Conservation (phyloP, 2,329 filamentous ascomycete genomes). For the Colletotrichum eleusines region DNA sequence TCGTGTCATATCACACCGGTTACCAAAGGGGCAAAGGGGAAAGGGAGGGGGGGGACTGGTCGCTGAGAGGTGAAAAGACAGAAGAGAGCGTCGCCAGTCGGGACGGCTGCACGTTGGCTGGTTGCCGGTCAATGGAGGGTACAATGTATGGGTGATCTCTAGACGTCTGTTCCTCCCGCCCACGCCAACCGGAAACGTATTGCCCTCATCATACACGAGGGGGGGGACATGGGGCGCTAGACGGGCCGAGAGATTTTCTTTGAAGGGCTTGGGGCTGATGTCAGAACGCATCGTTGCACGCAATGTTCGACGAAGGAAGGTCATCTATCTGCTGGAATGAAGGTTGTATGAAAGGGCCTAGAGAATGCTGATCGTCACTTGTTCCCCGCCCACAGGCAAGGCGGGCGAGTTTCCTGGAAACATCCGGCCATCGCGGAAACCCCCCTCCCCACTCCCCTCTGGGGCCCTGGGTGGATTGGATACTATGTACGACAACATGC, state of each 20-base stretch:
- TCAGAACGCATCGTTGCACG: conserved; percentile 17
- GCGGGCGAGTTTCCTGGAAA: conserved; percentile 15
- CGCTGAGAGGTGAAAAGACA: neutral
- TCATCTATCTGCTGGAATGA: conserved; percentile 38
- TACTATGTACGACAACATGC: conserved; percentile 33
- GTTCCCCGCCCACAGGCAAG: conserved; percentile 12
- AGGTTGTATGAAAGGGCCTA: conserved; percentile 25
- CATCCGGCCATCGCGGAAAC: conserved; percentile 5
- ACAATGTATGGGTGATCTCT: conserved; percentile 20
- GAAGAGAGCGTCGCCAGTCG: conserved; percentile 3
- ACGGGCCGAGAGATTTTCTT: conserved; percentile 24
- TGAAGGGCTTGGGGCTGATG: conserved; percentile 4
- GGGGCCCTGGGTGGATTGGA: conserved; percentile 17
- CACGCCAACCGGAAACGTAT: neutral
- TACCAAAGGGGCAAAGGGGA: conserved; percentile 20
- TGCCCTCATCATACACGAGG: neutral
- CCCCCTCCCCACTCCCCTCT: neutral
- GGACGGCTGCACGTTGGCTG: conserved; percentile 8
- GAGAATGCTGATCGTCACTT: conserved; percentile 39
- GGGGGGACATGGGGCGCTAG: conserved; percentile 5
- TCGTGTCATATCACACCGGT: conserved; percentile 27
- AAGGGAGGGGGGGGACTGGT: neutral
- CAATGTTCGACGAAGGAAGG: neutral
- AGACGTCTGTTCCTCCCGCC: neutral
- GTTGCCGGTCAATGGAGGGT: conserved; percentile 17